Percentiles rank a stretch among this genome's conserved stretches.
phyloP scores from a whole-genome alignment of 1,284 basidiomycete species.

The Fomitopsis palustris region DNA sequence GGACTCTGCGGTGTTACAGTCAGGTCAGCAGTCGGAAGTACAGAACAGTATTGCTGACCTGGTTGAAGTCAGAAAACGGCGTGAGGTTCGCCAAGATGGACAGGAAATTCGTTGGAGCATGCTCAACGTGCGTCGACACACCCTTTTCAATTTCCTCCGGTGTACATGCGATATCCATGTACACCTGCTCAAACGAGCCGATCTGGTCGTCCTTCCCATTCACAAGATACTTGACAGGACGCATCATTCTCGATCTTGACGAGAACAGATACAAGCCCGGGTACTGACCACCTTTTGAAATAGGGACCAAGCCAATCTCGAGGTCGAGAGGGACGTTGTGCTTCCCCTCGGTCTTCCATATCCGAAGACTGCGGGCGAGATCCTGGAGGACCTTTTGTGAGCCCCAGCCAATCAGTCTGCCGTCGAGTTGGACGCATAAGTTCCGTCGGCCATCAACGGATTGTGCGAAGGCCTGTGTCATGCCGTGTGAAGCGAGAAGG shows the following conservation, averaged over 20 bases:
- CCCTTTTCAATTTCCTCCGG: constrained; percentile 84
- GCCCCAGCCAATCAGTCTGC: constrained; percentile 95
- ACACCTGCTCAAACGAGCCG: constrained; percentile 98
- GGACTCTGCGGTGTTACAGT: constrained; percentile 53
- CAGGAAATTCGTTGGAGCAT: constrained; percentile 93
- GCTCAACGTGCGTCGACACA: constrained; percentile 89
- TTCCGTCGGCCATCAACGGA: constrained; percentile 80
- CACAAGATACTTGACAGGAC: constrained; percentile 89
- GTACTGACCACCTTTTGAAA: constrained; percentile 92
- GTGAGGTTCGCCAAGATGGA: constrained; percentile 83
- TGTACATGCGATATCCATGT: constrained; percentile 96
- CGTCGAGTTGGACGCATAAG: constrained; percentile 92
- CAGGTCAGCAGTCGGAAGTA: not conserved
- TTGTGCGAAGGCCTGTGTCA: constrained; percentile 86
- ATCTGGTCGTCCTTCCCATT: constrained; percentile 90
- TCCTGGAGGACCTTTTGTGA: constrained; percentile 71
- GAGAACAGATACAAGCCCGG: constrained; percentile 96
- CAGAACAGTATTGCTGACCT: constrained; percentile 40
- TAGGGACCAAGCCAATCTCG: constrained; percentile 92
- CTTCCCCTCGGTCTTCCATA: constrained; percentile 93
- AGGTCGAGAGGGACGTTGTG: constrained; percentile 88
- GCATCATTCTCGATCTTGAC: constrained; percentile 92
- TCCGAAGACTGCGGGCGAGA: constrained; percentile 82
- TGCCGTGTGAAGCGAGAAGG: constrained; percentile 86
- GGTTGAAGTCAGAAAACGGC: constrained; percentile 96